Percentiles rank a stretch among this genome's conserved stretches.
These are phyloP conservation scores for Corinectria fuckeliana DNA, from an alignment of 2,329 filamentous ascomycete species.

Conservation along the genomic window DNA sequence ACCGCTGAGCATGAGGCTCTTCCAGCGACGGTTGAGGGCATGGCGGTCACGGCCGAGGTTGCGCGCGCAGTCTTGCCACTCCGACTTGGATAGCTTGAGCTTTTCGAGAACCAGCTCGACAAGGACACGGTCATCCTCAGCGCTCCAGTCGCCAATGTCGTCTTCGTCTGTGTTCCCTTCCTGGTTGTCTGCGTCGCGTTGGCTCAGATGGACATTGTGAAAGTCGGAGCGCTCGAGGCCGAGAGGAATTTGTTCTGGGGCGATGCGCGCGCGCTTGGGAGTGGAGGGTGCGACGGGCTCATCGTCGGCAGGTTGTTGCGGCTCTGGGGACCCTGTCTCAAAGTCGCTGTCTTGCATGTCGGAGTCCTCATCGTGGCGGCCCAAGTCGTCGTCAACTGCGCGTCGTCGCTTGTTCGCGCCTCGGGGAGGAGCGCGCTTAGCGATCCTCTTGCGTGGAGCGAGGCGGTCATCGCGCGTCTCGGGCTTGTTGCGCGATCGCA, in stretches of 20 bases:
- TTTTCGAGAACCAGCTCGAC: conserved; percentile 74
- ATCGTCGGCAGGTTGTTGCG: conserved; percentile 7
- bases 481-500: conserved; percentile 53
- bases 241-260: conserved; percentile 65
- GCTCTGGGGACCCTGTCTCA: conserved; percentile 39
- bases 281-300: conserved; percentile 53
- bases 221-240: conserved; percentile 66
- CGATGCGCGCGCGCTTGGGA: conserved; percentile 66
- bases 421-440: conserved; percentile 57
- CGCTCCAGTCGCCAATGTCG: conserved; percentile 62
- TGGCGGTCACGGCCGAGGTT: conserved; percentile 66
- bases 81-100: conserved; percentile 66
- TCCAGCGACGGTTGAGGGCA: conserved; percentile 66
- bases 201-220: conserved; percentile 54
- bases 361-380: conserved; percentile 41
- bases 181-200: conserved; percentile 40
- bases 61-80: conserved; percentile 72
- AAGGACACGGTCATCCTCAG: conserved; percentile 68
- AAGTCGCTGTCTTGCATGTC: conserved; percentile 46
- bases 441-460: conserved; percentile 54
- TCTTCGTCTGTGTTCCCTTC: conserved; percentile 52
- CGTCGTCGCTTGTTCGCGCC: conserved; percentile 62
- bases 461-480: conserved; percentile 39
- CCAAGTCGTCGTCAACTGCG: conserved; percentile 53
- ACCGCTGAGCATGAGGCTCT: conserved; percentile 64